Evolutionary conservation across 2,329 filamentous ascomycete genomes (phyloP), one percentile per base, ranked within the genome.

Genomic region (Myotisia sp.): DNA sequence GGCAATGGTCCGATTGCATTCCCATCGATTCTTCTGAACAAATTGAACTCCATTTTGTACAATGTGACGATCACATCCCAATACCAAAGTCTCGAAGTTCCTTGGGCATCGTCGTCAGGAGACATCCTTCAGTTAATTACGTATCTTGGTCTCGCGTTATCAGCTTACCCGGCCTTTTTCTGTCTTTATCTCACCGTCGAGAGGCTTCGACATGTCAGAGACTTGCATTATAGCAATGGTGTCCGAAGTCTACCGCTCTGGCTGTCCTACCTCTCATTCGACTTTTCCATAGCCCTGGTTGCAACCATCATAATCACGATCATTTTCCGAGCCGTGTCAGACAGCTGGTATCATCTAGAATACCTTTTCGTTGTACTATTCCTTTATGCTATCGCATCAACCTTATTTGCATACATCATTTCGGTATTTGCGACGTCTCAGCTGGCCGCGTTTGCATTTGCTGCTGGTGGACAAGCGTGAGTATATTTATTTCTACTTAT

Each of bases 221-320:
- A 80, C 10, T 63, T 94, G 19, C 79, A 94, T 54, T 94, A 92
- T 57, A 92, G 82, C 35, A 94, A 93, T 49, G 86, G 86, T 29
- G 84, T 93, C 18, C 69, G 81, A 8, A 77, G 81, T 0, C 63
- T 81, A 6, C 83, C 85, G 1, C 63, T 94, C 2, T 94, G 87
- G 86, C 57, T 82, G 4, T 82, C 86, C 1, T 92, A 94, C 50
- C 65, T 79, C 1, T 49, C 65, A 0, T 92, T 93, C 49, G 86
- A 94, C 58, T 84, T 86, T 43, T 52, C 71, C 27, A 74, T 92
- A 37, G 76, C 84, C 1, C 51, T 92, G 9, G 47, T 72, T 3
- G 70, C 75, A 17, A 75, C 76, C 13, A 74, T 74, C 5, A 47
- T 90, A 6, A 67, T 72, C 6, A 72, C 76, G 14, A 71, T 72